Evolutionary conservation across 495 filamentous ascomycete genomes (phyloP), one percentile per base, ranked within the genome.

Genomic region (Penicillium lagena): DNA sequence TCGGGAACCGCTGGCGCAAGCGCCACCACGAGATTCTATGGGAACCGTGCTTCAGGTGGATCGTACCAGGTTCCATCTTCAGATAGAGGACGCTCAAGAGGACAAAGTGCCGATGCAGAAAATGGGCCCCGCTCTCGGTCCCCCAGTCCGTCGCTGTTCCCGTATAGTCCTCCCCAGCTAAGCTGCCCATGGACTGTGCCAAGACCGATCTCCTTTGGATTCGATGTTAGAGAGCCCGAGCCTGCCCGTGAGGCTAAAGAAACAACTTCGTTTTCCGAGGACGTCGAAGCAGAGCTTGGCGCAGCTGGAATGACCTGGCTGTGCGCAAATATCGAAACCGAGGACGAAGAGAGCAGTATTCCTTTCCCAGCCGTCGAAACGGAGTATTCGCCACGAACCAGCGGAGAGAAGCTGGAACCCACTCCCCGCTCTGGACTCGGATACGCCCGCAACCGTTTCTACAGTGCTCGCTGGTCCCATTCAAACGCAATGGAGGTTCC

Each of bases 161-260:
- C 49, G 12, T 58, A 58, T 46, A 59, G 52, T 13, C 58, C 58
- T 11, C 49, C 51, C 1, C 57, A 55, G 17, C 7, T 40, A 8
- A 40, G 42, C 34, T 12, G 15, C 34, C 22, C 40, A 12, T 54
- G 51, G 46, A 22, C 22, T 22, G 22, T 22, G 4, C 22, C 22
- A 22, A 6, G 22, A 22, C 22, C 22, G 22, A 22, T 6, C n/a
- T 34, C 32, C 32, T 3, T 12, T 34, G 32, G 32, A 34, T 10
- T 34, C 32, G 5, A 11, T 34, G 32, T 7, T 12, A 10, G 32
- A 6, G 2, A 34, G 7, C n/a, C 32, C 7, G n/a, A 34, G 32
- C 2, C 9, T 22, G 22, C 22, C 22, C 22, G 32, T 34, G n/a
- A 34, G n/a, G 3, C 3, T 6, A 10, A 34, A 3, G 10, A 10